Evolutionary conservation across 176 grass and related monocot species (phyloP).

Genomic region (Oryza rufipogon): DNA sequence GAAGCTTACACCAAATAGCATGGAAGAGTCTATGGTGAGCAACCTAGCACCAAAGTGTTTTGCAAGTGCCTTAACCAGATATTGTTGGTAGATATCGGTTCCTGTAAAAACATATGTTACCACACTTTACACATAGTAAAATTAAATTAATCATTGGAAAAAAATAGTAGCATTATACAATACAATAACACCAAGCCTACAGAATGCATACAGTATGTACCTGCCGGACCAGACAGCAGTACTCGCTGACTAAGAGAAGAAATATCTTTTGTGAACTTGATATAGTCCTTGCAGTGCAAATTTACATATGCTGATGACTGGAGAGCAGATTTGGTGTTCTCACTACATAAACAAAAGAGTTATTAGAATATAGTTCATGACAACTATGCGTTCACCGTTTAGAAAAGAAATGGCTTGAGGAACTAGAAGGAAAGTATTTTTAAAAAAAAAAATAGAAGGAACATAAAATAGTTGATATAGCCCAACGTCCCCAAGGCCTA

Average conservation of each 20-base stretch:
- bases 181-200: constrained; percentile 21
- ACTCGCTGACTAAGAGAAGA: constrained; percentile 86
- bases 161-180: constrained; percentile 23
- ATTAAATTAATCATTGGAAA: not conserved
- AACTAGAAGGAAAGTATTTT: not conserved
- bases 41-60: constrained; percentile 88
- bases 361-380: constrained; percentile 35
- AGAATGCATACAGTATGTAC: constrained; percentile 50
- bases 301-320: constrained; percentile 88
- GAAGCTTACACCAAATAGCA: constrained; percentile 76
- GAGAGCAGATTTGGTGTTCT: constrained; percentile 75
- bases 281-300: constrained; percentile 75
- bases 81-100: constrained; percentile 96
- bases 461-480: not conserved
- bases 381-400: not conserved
- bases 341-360: constrained; percentile 49
- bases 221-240: constrained; percentile 79
- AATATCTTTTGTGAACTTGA: constrained; percentile 79
- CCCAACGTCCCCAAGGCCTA: not conserved
- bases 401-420: not conserved
- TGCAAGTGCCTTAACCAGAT: constrained; percentile 87
- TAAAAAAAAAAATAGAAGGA: not conserved
- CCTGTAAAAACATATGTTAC: constrained; percentile 57
- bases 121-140: constrained; percentile 1
- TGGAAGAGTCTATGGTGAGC: constrained; percentile 79